Conservation (phyloP, 768 basidiomycete species). For the Pleurotus platypus region DNA sequence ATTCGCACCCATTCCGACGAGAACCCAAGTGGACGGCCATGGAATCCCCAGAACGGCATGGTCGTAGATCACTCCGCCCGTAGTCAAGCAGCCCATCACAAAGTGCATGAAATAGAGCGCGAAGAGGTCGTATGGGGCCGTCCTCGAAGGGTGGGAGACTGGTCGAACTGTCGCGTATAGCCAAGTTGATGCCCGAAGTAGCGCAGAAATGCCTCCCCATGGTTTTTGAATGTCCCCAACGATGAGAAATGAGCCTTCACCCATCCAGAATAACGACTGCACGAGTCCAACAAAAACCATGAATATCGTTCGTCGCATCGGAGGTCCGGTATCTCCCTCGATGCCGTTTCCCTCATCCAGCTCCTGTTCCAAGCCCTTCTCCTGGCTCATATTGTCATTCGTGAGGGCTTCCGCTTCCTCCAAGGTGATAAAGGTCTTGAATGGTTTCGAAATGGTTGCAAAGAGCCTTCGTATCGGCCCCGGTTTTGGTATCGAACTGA, state of each 20-base stretch:
- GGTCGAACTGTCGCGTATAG: conserved; percentile 61
- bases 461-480: conserved; percentile 20
- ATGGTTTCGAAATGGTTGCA: conserved; percentile 23
- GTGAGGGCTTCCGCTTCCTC: conserved; percentile 51
- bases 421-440: conserved; percentile 44
- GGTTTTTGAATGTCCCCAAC: conserved; percentile 27
- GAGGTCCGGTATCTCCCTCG: conserved; percentile 24
- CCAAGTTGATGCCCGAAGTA: conserved; percentile 59
- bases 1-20: conserved; percentile 35
- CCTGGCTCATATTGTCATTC: conserved; percentile 18
- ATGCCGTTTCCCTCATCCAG: conserved; percentile 16
- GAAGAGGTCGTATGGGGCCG: conserved; percentile 64
- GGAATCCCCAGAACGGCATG: conserved; percentile 38
- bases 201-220: conserved; percentile 34
- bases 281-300: conserved; percentile 53
- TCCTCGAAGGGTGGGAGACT: conserved; percentile 47
- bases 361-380: conserved; percentile 17
- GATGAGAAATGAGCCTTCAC: conserved; percentile 51
- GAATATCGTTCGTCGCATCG: conserved; percentile 60
- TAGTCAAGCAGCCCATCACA: conserved; percentile 37
- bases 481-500: conserved; percentile 31
- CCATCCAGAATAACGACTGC: conserved; percentile 57
- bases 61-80: conserved; percentile 56
- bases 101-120: conserved; percentile 51
- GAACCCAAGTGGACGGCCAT: conserved; percentile 28